Evolutionary conservation across 106 monocot species (phyloP), one percentile per base, ranked within the genome.

Genomic region (Gastrodia elata): DNA sequence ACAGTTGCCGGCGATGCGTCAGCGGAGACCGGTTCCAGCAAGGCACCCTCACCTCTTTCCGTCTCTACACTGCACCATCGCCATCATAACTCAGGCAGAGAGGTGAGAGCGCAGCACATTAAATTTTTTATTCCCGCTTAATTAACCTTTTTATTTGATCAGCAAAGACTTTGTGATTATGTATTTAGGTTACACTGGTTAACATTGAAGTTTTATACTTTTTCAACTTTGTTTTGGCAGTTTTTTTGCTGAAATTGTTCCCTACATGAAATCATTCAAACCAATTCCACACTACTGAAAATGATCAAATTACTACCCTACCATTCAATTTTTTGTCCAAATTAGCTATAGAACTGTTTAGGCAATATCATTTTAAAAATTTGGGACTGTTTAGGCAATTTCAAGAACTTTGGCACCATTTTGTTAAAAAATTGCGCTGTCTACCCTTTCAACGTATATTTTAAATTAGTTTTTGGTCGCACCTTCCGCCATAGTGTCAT

Each of bases 21-120:
- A 38, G 65, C 58, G 14, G 78, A 80, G 57, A 49, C 78, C 40
- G 80, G 82, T 40, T 71, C 80, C 22, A n/a, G n/a, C n/a, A 77
- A 76, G 35, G 73, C 26, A 16, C 38, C 57, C 55, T 36, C 55
- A 1, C 30, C 73, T 30, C 7, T 22, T 4, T 57, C 73, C 5
- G 16, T 26, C 6, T 35, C 9, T 32, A 9, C 8, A 2, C 15
- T 37, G 49, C 7, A 55, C 38, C 30, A 38, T 5, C 35, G 37
- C 9, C 73, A 49, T 24, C 73, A 73, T 22, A 56, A 73, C 4
- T 57, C 73, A n/a, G 73, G 73, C 36, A 55, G 73, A 55, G 73
- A 73, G 58, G 73, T 44, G 9, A 71, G 27, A 38, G 10, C n/a
- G 27, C 24, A 26, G 48, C 15, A 48, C 58, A n/a, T n/a, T n/a